Percentiles rank a stretch among this genome's conserved stretches.
Conservation (phyloP, 768 basidiomycete genomes). For the Trametes villosa region DNA sequence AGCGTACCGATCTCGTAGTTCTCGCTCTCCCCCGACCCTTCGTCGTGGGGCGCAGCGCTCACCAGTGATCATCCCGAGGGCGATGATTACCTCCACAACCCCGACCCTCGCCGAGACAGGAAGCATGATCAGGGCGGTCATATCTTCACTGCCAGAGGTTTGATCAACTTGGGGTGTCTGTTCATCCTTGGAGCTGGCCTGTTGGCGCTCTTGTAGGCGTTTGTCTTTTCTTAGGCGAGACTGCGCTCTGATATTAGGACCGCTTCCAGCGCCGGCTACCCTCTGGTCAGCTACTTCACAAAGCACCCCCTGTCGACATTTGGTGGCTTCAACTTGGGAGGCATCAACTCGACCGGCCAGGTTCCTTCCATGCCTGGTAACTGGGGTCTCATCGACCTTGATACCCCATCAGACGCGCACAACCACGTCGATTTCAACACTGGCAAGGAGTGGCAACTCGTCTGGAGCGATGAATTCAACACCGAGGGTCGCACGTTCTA, state of each 20-base stretch:
- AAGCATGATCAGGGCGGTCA: constrained; percentile 45
- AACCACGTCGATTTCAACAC: constrained; percentile 34
- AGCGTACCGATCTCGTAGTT: constrained; percentile 46
- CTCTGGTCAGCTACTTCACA: constrained; percentile 45
- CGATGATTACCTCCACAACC: constrained; percentile 78
- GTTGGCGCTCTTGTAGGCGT: constrained; percentile 61
- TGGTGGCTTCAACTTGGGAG: constrained; percentile 50
- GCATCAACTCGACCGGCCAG: constrained; percentile 51
- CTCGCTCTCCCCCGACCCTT: constrained; percentile 74
- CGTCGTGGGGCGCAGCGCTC: constrained; percentile 71
- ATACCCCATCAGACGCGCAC: constrained; percentile 54
- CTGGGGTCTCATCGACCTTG: constrained; percentile 55
- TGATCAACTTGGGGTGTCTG: constrained; percentile 76
- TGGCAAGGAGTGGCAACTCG: constrained; percentile 53
- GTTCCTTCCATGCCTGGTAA: constrained; percentile 46
- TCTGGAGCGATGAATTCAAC: constrained; percentile 87
- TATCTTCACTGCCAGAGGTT: constrained; percentile 60
- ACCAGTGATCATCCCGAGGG: constrained; percentile 53
- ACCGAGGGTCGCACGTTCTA: constrained; percentile 70
- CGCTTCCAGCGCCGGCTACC: constrained; percentile 46
- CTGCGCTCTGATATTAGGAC: constrained; percentile 24
- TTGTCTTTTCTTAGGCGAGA: neutral
- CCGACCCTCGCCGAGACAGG: constrained; percentile 43
- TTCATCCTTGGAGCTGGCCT: constrained; percentile 52
- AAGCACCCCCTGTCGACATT: constrained; percentile 34